phyloP scores from a whole-genome alignment of 371 early-diverging fungal genomes.

The Blakeslea trispora region DNA sequence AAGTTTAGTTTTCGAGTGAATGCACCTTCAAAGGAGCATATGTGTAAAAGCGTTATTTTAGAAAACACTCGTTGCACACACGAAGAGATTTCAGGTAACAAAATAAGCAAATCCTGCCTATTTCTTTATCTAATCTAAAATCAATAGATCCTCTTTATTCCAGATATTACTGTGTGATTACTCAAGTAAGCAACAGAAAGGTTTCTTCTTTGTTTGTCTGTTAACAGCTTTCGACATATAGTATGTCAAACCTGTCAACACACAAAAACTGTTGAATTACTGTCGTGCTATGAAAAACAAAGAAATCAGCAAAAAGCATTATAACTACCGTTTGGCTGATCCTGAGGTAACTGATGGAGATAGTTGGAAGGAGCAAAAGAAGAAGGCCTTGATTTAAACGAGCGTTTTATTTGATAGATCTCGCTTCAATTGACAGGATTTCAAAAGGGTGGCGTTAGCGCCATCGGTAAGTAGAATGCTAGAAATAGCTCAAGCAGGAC shows the following conservation, averaged over 20 bases:
- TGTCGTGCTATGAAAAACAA: constrained; percentile 57
- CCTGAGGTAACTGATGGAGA: constrained; percentile 47
- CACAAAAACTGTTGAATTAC: constrained; percentile 63
- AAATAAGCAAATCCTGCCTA: no score
- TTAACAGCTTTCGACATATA: constrained; percentile 5
- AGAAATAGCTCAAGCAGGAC: not conserved
- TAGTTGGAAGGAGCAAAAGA: no score
- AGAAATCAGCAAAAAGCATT: constrained; percentile 56
- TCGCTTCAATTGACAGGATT: constrained; percentile 69
- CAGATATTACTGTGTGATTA: constrained; percentile 60
- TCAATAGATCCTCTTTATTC: constrained; percentile 25
- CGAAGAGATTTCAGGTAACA: constrained; percentile 36
- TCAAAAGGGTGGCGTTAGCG: constrained; percentile 70
- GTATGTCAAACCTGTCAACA: constrained; percentile 76
- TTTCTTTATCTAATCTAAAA: not conserved
- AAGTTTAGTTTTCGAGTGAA: constrained; percentile 50
- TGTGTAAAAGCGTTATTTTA: constrained; percentile 82
- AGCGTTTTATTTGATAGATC: constrained; percentile 21
- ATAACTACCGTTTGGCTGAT: constrained; percentile 60
- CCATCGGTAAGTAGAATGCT: constrained; percentile 50
- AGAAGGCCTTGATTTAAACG: no score
- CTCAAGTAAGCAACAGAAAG: constrained; percentile 48
- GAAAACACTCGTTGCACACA: constrained; percentile 77
- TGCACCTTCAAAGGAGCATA: constrained; percentile 70
- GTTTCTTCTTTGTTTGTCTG: no score